Evolutionary conservation across 176 grass and related monocot species (phyloP).

Genomic region (Otatea glauca): DNA sequence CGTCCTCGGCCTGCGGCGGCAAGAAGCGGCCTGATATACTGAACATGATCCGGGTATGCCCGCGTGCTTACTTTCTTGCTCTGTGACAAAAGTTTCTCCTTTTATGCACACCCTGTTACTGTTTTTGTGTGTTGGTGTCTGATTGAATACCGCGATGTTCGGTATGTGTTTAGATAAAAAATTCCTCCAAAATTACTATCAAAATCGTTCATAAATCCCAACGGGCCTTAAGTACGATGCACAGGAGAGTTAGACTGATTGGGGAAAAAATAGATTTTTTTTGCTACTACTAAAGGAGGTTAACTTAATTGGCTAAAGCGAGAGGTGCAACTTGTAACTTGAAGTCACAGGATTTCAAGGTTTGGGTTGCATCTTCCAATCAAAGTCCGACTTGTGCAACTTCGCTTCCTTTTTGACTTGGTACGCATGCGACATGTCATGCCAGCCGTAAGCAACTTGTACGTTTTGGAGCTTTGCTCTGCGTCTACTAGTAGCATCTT

Average conservation of each 20-base stretch:
- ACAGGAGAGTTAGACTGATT: not conserved
- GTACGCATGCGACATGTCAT: slow-evolving; percentile 44
- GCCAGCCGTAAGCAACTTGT: slow-evolving; percentile 45
- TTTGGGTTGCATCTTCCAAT: slow-evolving; percentile 45
- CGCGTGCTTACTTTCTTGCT: not conserved
- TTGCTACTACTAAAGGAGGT: not conserved
- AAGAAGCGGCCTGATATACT: slow-evolving; percentile 58
- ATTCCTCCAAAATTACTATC: not conserved
- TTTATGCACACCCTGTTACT: not conserved
- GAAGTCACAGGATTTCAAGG: slow-evolving; percentile 43
- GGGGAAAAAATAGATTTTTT: not conserved
- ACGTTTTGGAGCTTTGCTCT: slow-evolving; percentile 48
- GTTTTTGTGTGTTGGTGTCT: not conserved
- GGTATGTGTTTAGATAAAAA: not conserved
- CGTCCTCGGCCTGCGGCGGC: slow-evolving; percentile 33
- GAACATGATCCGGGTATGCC: slow-evolving; percentile 61
- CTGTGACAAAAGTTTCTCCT: not conserved
- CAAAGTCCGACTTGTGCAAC: slow-evolving; percentile 56
- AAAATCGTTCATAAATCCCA: not conserved
- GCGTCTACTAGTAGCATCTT: slow-evolving; percentile 5
- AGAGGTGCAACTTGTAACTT: slow-evolving; percentile 23
- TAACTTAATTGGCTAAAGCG: not conserved
- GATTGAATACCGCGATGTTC: not conserved
- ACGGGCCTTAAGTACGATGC: not conserved
- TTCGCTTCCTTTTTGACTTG: slow-evolving; percentile 50